Conservation (phyloP, 768 basidiomycete genomes). For the Floccularia luteovirens region DNA sequence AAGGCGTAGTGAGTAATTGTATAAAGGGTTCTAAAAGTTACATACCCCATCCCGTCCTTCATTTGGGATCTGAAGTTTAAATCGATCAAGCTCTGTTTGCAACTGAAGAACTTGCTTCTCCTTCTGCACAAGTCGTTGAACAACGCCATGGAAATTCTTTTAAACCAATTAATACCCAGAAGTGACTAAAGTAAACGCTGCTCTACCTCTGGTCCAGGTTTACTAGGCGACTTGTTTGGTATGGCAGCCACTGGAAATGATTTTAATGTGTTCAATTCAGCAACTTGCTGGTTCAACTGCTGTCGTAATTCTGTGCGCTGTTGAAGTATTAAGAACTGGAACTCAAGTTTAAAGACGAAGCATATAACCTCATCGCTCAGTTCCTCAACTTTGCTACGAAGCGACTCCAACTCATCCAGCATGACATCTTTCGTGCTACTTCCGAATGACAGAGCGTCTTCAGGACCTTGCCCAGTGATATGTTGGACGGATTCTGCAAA, state of each 20-base stretch:
- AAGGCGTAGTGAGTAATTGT: slow-evolving; percentile 1
- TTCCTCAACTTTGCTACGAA: slow-evolving; percentile 54
- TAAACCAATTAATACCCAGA: slow-evolving; percentile 1
- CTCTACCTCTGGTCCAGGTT: slow-evolving; percentile 49
- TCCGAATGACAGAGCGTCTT: slow-evolving; percentile 37
- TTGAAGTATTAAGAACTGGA: slow-evolving; percentile 1
- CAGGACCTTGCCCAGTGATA: slow-evolving; percentile 57
- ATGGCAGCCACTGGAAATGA: slow-evolving; percentile 33
- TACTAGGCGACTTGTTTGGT: slow-evolving; percentile 34
- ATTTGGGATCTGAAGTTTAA: slow-evolving; percentile 48
- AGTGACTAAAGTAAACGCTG: slow-evolving; percentile 1
- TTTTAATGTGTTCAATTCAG: slow-evolving; percentile 60
- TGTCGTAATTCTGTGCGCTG: slow-evolving; percentile 46
- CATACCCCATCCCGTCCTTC: slow-evolving; percentile 57
- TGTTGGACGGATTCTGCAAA: slow-evolving; percentile 56
- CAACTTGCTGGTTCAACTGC: slow-evolving; percentile 55
- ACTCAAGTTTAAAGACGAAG: neutral
- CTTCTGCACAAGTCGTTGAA: slow-evolving; percentile 76
- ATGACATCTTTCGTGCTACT: slow-evolving; percentile 30
- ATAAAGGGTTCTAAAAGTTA: neutral
- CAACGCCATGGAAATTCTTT: slow-evolving; percentile 63
- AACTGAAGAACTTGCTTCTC: slow-evolving; percentile 79
- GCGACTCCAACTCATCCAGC: slow-evolving; percentile 52
- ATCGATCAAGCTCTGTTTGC: slow-evolving; percentile 60
- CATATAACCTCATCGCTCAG: slow-evolving; percentile 56